phyloP scores from a whole-genome alignment of 805 yeast species.

The Debaryomyces prosopidis region DNA sequence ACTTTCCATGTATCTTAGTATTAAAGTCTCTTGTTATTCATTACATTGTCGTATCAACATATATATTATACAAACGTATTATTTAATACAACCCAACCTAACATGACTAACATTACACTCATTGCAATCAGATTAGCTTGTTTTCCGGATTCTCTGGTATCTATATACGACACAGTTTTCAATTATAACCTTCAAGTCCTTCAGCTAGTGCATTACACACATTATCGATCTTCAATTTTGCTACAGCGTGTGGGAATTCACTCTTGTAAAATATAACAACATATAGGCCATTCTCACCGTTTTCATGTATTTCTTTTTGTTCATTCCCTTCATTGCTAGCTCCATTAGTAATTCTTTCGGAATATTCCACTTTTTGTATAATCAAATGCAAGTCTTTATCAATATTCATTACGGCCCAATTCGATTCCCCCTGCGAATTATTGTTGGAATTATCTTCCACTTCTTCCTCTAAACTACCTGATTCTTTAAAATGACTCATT shows the following conservation, averaged over 20 bases:
- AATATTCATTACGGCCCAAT: constrained; percentile 32
- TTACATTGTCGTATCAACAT: no score
- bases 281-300: constrained; percentile 16
- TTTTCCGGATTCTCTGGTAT: no score
- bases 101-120: no score
- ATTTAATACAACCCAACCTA: no score
- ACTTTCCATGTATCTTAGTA: no score
- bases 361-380: constrained; percentile 19
- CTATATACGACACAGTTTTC: background rate
- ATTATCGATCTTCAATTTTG: constrained; percentile 37
- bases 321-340: constrained; percentile 3
- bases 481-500: constrained; percentile 24
- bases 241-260: constrained; percentile 29
- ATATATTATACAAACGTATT: no score
- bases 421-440: constrained; percentile 6
- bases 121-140: no score
- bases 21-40: no score
- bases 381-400: constrained; percentile 28
- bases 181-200: constrained; percentile 35
- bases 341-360: background rate
- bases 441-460: background rate
- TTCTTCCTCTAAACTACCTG: constrained; percentile 10
- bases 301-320: constrained; percentile 4
- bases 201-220: constrained; percentile 26
- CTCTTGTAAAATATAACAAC: constrained; percentile 33